Base-by-base conservation (phyloP, 257 asterid species). In the Solanum dulcamara region DNA sequence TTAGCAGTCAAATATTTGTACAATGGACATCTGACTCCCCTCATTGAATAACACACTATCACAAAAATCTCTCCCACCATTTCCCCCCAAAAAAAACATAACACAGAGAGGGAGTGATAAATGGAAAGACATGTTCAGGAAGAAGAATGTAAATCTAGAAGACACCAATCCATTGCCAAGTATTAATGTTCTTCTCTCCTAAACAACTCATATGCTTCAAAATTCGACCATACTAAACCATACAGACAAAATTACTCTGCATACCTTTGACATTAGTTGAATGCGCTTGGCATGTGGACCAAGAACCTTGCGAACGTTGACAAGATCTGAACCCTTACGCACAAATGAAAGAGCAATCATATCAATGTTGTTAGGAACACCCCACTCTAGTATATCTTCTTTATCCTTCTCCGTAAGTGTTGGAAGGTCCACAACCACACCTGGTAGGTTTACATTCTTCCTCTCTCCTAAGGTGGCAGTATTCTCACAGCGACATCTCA, bases 291-390 rank as follows among this genome's bases (percentile, higher is more conserved):
- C 93, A 88, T 92, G 94, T 83, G 92, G 90, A 3, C 98, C 97
- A 5, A 94, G 96, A 77, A 94, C 91, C 90, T 90, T 94, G 24
- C 98, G 89, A 75, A 94, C 98, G 70, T 93, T 92, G 57, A 94
- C 95, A 35, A 94, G 95, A 90, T 94, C 98, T 22, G 98, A 94
- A 13, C 98, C 98, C 88, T 94, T 94, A 3, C 98, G 95, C 50
- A 94, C 98, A 38, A 94, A 94, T 2, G 98, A 94, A 57, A 94
- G 95, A 80, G 98, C 98, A 85, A 94, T 94, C 95, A 94, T 94
- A 86, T 94, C 97, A 77, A 94, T 93, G 24, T 92, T 89, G 85
- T 94, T 94, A 32, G 98, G 98, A 84, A 94, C 94, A 46, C 98
- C 98, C 98, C 98, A 94, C 40, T 64, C 94, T 7, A 93, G 90